Base-by-base conservation (phyloP, 2,329 filamentous ascomycete species). In the Elsinoe ampelina region DNA sequence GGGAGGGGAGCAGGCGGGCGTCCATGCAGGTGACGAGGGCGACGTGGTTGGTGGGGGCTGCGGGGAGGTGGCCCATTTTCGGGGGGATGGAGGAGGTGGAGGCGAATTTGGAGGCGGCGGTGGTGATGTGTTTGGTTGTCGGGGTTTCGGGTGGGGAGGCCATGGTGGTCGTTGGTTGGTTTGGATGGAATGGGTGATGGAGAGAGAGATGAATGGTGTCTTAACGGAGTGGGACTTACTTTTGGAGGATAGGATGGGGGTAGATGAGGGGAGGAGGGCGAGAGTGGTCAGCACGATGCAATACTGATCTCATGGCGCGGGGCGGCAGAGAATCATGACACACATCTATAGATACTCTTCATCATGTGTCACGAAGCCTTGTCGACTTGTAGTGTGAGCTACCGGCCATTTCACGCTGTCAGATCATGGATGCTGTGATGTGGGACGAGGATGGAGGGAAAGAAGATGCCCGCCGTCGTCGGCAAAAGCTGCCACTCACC, bases 11-110 rank as follows among this genome's bases (percentile, higher is more conserved):
- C 68, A 77, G 76, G 12, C 87, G 82, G 4, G 88, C 85, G 66
- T 93, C 87, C 87, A 93, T 93, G 71, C 88, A 93, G 0, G 86
- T 87, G 47, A 92, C 35, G 7, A 50, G 10, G 7, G 45, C 45
- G 45, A 34, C 13, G 5, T 50, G 22, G 12, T 13, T 8, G 45
- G 45, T 50, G 2, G 45, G 45, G 2, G 45, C 45, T 4, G 45
- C 26, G 45, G 26, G 26, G 22, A 35, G n/a, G 12, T 50, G 20
- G 26, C 22, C 20, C 45, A 50, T 50, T 15, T 35, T n/a, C 17
- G 13, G 13, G 45, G 45, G 45, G 2, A 34, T 34, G 22, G 6
- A 8, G 22, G 26, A 34, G 26, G 26, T 50, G 19, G 41, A 45
- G 45, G 45, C 45, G 45, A 34, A 50, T 35, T 34, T 8, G 30